Percentiles rank a stretch among this genome's conserved stretches.
phyloP scores from a whole-genome alignment of 306 rosid genomes.

The Citrullus colocynthis region DNA sequence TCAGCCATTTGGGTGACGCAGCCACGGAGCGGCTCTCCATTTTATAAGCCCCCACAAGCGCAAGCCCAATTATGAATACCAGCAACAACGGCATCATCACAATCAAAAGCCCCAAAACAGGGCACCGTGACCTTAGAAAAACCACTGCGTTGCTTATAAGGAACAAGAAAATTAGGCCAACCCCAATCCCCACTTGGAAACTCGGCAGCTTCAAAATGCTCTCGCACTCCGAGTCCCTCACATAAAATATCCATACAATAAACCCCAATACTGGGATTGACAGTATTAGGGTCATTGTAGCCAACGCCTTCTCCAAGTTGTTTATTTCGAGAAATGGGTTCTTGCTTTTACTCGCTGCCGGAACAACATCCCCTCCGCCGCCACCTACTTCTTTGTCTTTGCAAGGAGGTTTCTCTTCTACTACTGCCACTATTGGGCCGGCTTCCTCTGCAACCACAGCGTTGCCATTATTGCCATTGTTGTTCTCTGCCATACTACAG shows the following conservation, averaged over 20 bases:
- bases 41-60: conserved; percentile 9
- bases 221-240: conserved; percentile 16
- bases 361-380: neutral
- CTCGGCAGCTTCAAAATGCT: conserved; percentile 4
- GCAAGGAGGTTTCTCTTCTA: neutral
- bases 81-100: conserved; percentile 14
- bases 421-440: neutral
- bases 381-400: neutral
- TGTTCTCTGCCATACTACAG: neutral
- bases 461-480: neutral
- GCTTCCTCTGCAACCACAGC: neutral
- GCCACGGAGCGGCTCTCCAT: conserved; percentile 11
- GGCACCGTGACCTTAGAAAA: conserved; percentile 3
- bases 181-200: conserved; percentile 4
- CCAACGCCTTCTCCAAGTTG: neutral
- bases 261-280: conserved; percentile 18
- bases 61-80: conserved; percentile 16
- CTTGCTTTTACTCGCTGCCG: neutral
- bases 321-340: neutral
- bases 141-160: conserved; percentile 10
- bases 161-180: conserved; percentile 5
- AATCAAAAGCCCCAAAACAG: conserved; percentile 10
- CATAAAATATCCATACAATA: conserved; percentile 13
- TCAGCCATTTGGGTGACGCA: conserved; percentile 22
- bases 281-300: neutral